phyloP scores from a whole-genome alignment of 2,329 filamentous ascomycete species.

The Arthroderma uncinatum region DNA sequence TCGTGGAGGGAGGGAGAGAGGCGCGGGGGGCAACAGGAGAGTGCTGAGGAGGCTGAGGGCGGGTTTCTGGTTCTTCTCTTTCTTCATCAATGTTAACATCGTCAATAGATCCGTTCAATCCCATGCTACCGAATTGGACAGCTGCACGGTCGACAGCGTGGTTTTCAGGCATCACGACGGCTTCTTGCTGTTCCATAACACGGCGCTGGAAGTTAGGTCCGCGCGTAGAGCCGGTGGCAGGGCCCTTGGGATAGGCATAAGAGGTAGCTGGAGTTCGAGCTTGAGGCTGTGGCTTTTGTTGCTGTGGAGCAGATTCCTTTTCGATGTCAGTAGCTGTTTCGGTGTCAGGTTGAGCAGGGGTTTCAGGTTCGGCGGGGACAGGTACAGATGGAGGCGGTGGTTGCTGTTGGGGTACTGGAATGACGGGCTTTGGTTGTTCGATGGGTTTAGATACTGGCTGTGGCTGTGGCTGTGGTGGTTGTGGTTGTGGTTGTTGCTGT shows the following conservation, averaged over 20 bases:
- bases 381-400: conserved; percentile 6
- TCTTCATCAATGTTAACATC: conserved; percentile 82
- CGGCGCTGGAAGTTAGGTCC: conserved; percentile 73
- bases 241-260: conserved; percentile 37
- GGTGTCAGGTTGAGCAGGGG: conserved; percentile 35
- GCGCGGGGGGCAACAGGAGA: conserved; percentile 81
- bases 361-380: conserved; percentile 26
- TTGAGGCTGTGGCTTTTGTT: conserved; percentile 69
- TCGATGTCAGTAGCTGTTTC: conserved; percentile 29
- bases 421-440: conserved; percentile 31
- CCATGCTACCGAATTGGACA: conserved; percentile 94
- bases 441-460: conserved; percentile 3
- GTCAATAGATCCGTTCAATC: conserved; percentile 61
- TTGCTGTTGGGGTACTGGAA: conserved; percentile 20
- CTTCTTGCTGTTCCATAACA: conserved; percentile 88
- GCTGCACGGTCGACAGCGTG: conserved; percentile 85
- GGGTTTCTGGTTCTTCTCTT: conserved; percentile 87
- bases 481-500: conserved; percentile 5
- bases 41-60: conserved; percentile 83
- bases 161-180: conserved; percentile 95
- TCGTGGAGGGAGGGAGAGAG: conserved; percentile 62
- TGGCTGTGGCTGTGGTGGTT: not conserved
- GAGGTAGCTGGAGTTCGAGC: conserved; percentile 50
- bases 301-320: conserved; percentile 59
- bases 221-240: conserved; percentile 63